Percentiles rank a stretch among this genome's conserved stretches.
Evolutionary conservation across 1,284 basidiomycete genomes (phyloP).

Genomic region (Apiotrichum domesticum): DNA sequence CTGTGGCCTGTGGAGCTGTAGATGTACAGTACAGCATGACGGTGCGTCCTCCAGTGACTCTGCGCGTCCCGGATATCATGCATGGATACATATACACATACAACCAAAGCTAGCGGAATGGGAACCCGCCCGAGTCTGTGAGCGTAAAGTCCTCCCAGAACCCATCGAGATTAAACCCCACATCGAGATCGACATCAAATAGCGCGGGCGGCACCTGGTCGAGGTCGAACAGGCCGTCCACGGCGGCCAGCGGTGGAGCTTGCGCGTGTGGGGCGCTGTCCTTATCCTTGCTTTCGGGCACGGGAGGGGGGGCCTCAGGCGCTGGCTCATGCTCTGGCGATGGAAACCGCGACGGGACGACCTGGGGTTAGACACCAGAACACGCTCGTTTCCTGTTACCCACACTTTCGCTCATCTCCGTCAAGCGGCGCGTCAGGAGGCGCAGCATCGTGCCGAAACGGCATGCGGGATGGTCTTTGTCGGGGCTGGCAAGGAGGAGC

Average conservation of each 20-base stretch:
- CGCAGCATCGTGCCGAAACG: conserved; percentile 44
- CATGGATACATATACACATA: no score
- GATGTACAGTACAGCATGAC: no score
- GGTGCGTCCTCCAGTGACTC: no score
- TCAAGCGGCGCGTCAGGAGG: conserved; percentile 36
- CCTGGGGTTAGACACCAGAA: conserved; percentile 14
- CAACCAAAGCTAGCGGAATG: conserved; percentile 24
- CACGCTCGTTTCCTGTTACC: conserved; percentile 8
- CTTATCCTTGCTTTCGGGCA: not conserved
- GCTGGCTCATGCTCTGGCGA: conserved; percentile 31
- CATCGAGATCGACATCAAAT: conserved; percentile 38
- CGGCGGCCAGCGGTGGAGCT: not conserved
- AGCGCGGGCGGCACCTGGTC: conserved; percentile 16
- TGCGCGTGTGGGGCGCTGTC: not conserved
- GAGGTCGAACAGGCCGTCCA: conserved; percentile 10
- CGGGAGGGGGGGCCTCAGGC: conserved; percentile 26
- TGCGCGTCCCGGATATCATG: no score
- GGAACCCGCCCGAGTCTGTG: conserved; percentile 39
- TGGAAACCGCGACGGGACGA: conserved; percentile 39
- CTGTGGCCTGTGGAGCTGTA: no score
- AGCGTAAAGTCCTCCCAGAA: conserved; percentile 45
- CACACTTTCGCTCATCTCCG: conserved; percentile 37
- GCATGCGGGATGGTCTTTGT: conserved; percentile 42
- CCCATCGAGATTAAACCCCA: conserved; percentile 38
- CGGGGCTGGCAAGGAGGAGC: conserved; percentile 32